Evolutionary conservation across 2,329 filamentous ascomycete species (phyloP).

Genomic region (Alternaria incomplexa): DNA sequence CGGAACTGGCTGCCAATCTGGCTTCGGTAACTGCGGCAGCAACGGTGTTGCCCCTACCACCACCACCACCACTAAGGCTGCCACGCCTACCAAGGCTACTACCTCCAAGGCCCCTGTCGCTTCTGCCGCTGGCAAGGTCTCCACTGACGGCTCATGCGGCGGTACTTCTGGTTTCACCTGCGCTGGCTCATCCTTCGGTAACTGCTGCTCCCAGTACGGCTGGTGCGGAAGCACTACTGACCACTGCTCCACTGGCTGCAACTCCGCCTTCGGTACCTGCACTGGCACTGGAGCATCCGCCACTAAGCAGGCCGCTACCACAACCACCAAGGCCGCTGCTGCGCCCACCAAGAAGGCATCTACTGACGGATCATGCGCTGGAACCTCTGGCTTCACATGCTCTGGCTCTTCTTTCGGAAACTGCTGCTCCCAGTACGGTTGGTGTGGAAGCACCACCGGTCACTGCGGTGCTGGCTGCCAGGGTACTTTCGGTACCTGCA

Average conservation of each 20-base stretch:
- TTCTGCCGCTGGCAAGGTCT: constrained; percentile 16
- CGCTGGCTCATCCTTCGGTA: constrained; percentile 51
- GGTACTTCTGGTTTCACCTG: constrained; percentile 45
- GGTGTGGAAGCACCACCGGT: constrained; percentile 44
- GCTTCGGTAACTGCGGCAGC: constrained; percentile 34
- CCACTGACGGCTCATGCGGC: constrained; percentile 31
- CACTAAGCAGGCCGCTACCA: neutral
- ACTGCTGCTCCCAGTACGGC: constrained; percentile 54
- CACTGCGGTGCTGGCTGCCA: constrained; percentile 44
- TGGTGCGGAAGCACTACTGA: constrained; percentile 45
- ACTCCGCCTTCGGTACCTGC: constrained; percentile 43
- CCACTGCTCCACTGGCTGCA: constrained; percentile 43
- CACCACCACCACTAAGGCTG: neutral
- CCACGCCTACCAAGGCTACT: neutral
- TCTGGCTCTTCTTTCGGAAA: constrained; percentile 51
- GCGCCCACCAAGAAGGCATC: constrained; percentile 26
- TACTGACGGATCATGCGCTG: constrained; percentile 36
- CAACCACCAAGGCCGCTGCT: constrained; percentile 5
- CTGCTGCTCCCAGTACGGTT: constrained; percentile 54
- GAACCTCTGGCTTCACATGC: constrained; percentile 45
- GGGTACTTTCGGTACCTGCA: constrained; percentile 40
- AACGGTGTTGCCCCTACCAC: constrained; percentile 7
- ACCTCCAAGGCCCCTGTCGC: constrained; percentile 8
- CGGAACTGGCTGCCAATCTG: constrained; percentile 37
- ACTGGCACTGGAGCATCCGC: constrained; percentile 4